These are phyloP conservation scores for Cyphellophora attinorum DNA, from an alignment of 2,329 filamentous ascomycete species.

Conservation along the genomic window DNA sequence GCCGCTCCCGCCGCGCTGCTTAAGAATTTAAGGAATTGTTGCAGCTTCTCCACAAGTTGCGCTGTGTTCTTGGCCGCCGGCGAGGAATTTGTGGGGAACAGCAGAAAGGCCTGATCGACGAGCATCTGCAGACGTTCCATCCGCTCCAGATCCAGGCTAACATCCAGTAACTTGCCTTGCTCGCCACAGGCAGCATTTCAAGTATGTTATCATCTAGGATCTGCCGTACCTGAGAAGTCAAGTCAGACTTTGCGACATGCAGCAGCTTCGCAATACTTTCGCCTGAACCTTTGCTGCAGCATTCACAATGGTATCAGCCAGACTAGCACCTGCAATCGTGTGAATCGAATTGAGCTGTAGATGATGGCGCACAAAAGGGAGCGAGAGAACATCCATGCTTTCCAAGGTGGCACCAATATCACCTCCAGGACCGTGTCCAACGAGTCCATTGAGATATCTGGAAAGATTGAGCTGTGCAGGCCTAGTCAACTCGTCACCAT, in stretches of 20 bases:
- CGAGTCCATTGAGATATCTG: not conserved
- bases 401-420: constrained; percentile 22
- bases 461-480: constrained; percentile 17
- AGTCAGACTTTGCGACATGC: constrained; percentile 6
- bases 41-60: constrained; percentile 15
- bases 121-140: constrained; percentile 1
- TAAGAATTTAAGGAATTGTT: constrained; percentile 11
- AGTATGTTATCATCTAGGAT: constrained; percentile 31
- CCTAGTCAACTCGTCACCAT: not conserved
- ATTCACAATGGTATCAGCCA: not conserved
- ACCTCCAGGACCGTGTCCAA: constrained; percentile 15
- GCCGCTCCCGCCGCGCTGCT: not conserved
- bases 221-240: constrained; percentile 27
- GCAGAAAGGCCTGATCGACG: constrained; percentile 10
- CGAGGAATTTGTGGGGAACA: constrained; percentile 9
- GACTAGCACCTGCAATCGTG: not conserved
- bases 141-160: constrained; percentile 5
- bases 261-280: constrained; percentile 6
- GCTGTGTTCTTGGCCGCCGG: constrained; percentile 9
- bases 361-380: constrained; percentile 10
- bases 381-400: constrained; percentile 15
- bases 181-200: constrained; percentile 18
- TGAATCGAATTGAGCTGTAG: constrained; percentile 5
- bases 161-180: constrained; percentile 9
- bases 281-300: not conserved